Base-by-base conservation (phyloP, 441 rosid genomes). In the Sinapis alba region DNA sequence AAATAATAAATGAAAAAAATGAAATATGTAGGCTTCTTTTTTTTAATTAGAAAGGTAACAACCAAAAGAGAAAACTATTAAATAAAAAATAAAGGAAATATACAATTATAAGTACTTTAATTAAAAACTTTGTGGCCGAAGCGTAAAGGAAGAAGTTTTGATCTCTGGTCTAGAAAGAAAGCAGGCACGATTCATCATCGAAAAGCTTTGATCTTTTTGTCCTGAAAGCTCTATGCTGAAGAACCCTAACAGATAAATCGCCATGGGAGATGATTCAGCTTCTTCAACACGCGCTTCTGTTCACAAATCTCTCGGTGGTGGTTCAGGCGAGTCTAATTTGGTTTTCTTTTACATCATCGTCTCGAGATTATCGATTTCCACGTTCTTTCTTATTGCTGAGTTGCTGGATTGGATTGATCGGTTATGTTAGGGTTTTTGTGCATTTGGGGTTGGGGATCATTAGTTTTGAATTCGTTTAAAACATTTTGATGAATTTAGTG, bases 291-390 rank as follows among this genome's bases (percentile, higher is more conserved):
- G 56, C 71, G 36, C 43, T 51, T 87, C 88, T 80, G 90, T 90
- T 74, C 90, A 92, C 64, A 86, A 82, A 76, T 81, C 83, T 69
- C 94, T 94, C 18, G 96, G 98, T 62, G 96, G 87, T 27, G 96
- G 92, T 78, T 69, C 83, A 68, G 97, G 98, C 84, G 15, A 56
- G 62, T 58, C 62, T 58, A n/a, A n/a, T n/a, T n/a, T n/a, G n/a
- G 16, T 56, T 0, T 2, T 10, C 60, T 30, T 13, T 24, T 6
- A 0, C 16, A n/a, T n/a, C n/a, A 6, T 58, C 62, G 24, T 54
- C 32, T 5, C 2, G 41, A 20, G 28, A 21, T 45, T 32, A 1
- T 32, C 2, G 11, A 11, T 1, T 15, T 41, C 0, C 1, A 43
- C 19, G 51, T 41, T 41, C 47, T 0, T 43, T 20, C 3, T 47